Percentiles rank a stretch among this genome's conserved stretches.
Evolutionary conservation across 1,284 basidiomycete genomes (phyloP).

Genomic region (Pyrrhoderma noxium): DNA sequence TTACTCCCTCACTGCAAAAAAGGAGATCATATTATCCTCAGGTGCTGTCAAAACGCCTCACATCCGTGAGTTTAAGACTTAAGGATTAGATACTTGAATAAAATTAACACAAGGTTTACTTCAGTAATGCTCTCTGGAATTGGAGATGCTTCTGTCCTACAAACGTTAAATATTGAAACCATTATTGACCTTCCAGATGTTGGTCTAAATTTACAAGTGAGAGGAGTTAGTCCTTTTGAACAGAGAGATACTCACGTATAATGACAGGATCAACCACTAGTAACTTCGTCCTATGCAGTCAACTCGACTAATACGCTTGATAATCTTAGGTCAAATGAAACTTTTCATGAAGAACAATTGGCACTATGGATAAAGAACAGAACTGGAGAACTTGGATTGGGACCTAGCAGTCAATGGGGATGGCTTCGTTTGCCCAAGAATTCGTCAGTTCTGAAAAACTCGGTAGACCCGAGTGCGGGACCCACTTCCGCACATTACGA

Average conservation of each 20-base stretch:
- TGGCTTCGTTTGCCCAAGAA: conserved; percentile 29
- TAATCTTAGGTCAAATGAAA: conserved; percentile 20
- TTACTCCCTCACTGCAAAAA: conserved; percentile 11
- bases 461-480: conserved; percentile 32
- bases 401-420: conserved; percentile 19
- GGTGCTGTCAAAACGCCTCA: conserved; percentile 29
- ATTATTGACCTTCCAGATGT: conserved; percentile 13
- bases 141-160: neutral
- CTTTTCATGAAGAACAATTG: conserved; percentile 19
- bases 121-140: conserved; percentile 22
- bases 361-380: conserved; percentile 26
- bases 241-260: neutral
- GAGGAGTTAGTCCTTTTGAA: conserved; percentile 24
- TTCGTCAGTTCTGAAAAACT: conserved; percentile 25
- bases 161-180: neutral
- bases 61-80: conserved; percentile 25
- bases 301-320: conserved; percentile 28
- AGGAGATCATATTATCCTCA: conserved; percentile 24
- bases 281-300: conserved; percentile 26
- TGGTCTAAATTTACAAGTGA: conserved; percentile 16
- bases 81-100: neutral
- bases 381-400: conserved; percentile 23
- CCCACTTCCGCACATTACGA: conserved; percentile 19
- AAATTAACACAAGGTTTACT: conserved; percentile 37
- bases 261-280: conserved; percentile 29